Evolutionary conservation across 441 rosid species (phyloP), one percentile per base, ranked within the genome.

Genomic region (Biscutella laevigata): DNA sequence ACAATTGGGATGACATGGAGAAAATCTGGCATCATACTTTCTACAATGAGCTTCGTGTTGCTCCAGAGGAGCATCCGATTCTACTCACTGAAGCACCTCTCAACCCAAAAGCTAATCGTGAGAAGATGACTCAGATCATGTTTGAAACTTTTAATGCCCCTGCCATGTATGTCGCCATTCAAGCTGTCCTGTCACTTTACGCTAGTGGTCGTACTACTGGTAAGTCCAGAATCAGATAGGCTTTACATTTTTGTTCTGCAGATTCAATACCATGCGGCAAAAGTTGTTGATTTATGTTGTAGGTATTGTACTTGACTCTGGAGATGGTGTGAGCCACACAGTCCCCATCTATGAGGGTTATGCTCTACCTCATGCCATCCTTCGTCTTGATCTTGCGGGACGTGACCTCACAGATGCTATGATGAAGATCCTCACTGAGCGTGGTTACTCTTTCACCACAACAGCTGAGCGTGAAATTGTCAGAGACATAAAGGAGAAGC

Each of bases 201-300:
- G 90, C 86, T 29, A 82, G 90, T 69, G 84, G 90, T 27, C 86
- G 86, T 65, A 82, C 90, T 50, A 82, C 86, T 40, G 84, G 90
- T 77, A 61, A 61, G 64, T 38, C 10, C 13, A 61, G 21, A 30
- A 28, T 14, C 9, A 33, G 13, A 16, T 28, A 10, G 9, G 16
- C 11, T 34, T 58, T 35, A 26, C 35, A 7, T n/a, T 24, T 52
- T 14, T 20, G 4, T 0, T 13, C 11, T 19, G 15, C 7, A 27
- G 55, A 26, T 36, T 34, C 29, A 24, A 27, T 36, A 29, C 20
- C 9, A 6, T 36, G 35, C 19, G 2, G 7, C 22, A 1, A 46
- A 17, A 0, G 7, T 5, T 30, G 15, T 61, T 39, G 35, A 4
- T 34, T 21, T 26, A 5, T 35, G 48, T 47, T 42, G 58, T 30